Evolutionary conservation across 169 alveolate species (phyloP).

Genomic region (Cryptosporidium tyzzeri): DNA sequence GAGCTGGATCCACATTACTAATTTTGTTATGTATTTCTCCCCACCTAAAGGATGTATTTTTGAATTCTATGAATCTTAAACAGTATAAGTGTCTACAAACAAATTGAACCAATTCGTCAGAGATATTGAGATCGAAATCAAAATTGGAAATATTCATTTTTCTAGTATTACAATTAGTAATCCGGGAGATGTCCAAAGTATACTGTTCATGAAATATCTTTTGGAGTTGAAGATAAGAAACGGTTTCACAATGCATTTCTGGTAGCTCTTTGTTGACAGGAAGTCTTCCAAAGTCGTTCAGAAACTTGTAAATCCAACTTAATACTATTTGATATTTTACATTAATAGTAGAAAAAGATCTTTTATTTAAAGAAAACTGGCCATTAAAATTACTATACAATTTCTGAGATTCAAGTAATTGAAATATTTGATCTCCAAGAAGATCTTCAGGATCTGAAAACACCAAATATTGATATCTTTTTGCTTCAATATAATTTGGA

Average conservation of each 20-base stretch:
- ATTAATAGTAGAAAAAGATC: not conserved
- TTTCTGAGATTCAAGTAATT: not conserved
- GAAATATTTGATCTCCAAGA: not conserved
- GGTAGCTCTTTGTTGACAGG: constrained; percentile 52
- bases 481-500: constrained; percentile 26
- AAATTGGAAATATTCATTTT: not conserved
- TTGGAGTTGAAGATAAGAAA: constrained; percentile 25
- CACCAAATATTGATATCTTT: not conserved
- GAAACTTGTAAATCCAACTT: constrained; percentile 9
- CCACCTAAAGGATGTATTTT: constrained; percentile 5
- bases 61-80: not conserved
- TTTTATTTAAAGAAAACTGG: not conserved
- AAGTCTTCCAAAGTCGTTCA: not conserved
- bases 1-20: not conserved
- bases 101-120: constrained; percentile 36
- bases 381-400: not conserved
- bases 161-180: not conserved
- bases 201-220: constrained; percentile 32
- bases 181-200: not conserved
- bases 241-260: constrained; percentile 40
- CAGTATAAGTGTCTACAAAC: constrained; percentile 31
- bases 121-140: not conserved
- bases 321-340: constrained; percentile 12
- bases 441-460: constrained; percentile 10
- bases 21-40: too few relatives aligned